These are phyloP conservation scores for Penstemon eatonii DNA, from an alignment of 257 asterid genomes.

Conservation along the genomic window DNA sequence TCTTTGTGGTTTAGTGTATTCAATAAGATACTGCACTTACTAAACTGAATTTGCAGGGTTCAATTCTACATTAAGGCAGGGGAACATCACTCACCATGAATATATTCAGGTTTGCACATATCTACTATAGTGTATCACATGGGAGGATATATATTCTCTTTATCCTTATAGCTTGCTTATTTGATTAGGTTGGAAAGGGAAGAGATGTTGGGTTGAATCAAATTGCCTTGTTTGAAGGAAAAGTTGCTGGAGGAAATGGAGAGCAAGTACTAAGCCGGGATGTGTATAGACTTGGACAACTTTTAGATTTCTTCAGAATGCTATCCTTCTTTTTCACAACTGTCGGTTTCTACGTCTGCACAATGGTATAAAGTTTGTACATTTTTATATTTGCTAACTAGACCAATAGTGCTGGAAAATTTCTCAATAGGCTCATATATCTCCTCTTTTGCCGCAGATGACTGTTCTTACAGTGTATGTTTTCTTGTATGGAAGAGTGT, in stretches of 20 bases:
- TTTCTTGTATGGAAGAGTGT: slow-evolving; percentile 91
- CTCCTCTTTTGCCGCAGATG: slow-evolving; percentile 65
- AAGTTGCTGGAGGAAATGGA: slow-evolving; percentile 99
- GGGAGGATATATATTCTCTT: slow-evolving; percentile 7
- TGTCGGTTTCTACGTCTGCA: slow-evolving; percentile 95
- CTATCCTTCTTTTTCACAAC: slow-evolving; percentile 91
- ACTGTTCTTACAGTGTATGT: slow-evolving; percentile 91
- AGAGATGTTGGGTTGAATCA: slow-evolving; percentile 99
- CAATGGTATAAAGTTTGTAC: slow-evolving; percentile 62
- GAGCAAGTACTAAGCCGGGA: slow-evolving; percentile 99
- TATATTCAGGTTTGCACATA: slow-evolving; percentile 61
- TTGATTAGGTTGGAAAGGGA: slow-evolving; percentile 93
- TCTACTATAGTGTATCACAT: slow-evolving; percentile 15
- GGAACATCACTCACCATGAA: slow-evolving; percentile 96
- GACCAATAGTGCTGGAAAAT: slow-evolving; percentile 4
- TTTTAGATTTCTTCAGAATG: slow-evolving; percentile 95
- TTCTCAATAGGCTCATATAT: slow-evolving; percentile 30
- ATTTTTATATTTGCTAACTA: slow-evolving; percentile 20
- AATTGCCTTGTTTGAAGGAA: slow-evolving; percentile 95
- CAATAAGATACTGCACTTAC: slow-evolving; percentile 21
- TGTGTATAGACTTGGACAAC: slow-evolving; percentile 94
- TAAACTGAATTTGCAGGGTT: slow-evolving; percentile 60
- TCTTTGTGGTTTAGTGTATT: neutral
- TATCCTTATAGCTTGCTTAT: slow-evolving; percentile 27
- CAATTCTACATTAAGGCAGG: slow-evolving; percentile 97